A percentile compares a stretch with the other conserved stretches of the same genome.
These are phyloP conservation scores for Fonsecaea pugnacius DNA, from an alignment of 2,329 filamentous ascomycete species.

Conservation along the genomic window DNA sequence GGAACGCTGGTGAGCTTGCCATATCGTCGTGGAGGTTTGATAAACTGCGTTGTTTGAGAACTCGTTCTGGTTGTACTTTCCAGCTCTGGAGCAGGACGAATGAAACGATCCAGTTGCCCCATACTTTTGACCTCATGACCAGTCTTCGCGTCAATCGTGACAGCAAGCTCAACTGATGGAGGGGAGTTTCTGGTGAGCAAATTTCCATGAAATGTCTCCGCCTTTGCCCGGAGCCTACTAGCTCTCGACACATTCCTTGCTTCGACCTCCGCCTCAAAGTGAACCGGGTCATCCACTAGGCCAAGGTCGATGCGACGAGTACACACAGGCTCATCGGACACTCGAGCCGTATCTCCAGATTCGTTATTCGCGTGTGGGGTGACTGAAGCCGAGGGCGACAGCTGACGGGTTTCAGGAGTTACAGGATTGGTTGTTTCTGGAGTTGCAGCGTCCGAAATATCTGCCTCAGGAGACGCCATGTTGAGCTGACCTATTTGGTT, in stretches of 20 bases:
- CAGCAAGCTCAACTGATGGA: slow-evolving; percentile 43
- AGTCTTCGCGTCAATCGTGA: slow-evolving; percentile 51
- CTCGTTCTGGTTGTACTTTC: slow-evolving; percentile 20
- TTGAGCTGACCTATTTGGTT: slow-evolving; percentile 53
- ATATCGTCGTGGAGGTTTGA: slow-evolving; percentile 51
- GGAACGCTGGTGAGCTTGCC: slow-evolving; percentile 69
- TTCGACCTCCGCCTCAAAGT: slow-evolving; percentile 32
- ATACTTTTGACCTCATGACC: slow-evolving; percentile 40
- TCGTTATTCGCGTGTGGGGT: slow-evolving; percentile 32
- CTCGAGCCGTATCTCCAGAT: slow-evolving; percentile 32
- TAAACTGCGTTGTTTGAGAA: slow-evolving; percentile 36
- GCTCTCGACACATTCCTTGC: slow-evolving; percentile 34
- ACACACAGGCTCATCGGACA: slow-evolving; percentile 38
- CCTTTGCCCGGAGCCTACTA: slow-evolving; percentile 30
- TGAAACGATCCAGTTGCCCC: slow-evolving; percentile 32
- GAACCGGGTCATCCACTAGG: slow-evolving; percentile 35
- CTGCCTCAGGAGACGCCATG: slow-evolving; percentile 51
- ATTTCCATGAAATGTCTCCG: slow-evolving; percentile 33
- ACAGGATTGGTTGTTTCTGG: slow-evolving; percentile 42
- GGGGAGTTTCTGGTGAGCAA: slow-evolving; percentile 2
- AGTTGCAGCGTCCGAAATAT: slow-evolving; percentile 40
- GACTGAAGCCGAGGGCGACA: slow-evolving; percentile 33
- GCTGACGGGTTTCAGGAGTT: slow-evolving; percentile 42
- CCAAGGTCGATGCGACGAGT: slow-evolving; percentile 47
- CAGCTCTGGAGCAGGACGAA: slow-evolving; percentile 23